Evolutionary conservation across 768 basidiomycete genomes (phyloP), one percentile per base, ranked within the genome.

Genomic region (Pisolithus tinctorius): DNA sequence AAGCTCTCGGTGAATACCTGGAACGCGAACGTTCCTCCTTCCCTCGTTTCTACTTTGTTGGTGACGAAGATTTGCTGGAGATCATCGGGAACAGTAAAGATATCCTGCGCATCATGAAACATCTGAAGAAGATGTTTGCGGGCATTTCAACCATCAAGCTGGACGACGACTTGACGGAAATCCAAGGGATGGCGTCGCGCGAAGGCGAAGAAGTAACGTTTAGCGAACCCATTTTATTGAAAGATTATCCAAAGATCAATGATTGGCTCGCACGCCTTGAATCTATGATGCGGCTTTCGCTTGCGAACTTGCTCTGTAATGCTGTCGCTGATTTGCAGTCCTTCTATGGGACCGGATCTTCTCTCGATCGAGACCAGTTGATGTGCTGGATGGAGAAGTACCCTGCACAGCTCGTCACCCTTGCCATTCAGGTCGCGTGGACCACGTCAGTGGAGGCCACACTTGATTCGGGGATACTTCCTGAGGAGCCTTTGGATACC

Each of bases 31-130:
- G 96, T 50, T 86, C 95, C 4, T 93, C 92, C 0, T 99, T 98
- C 82, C 96, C 96, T 62, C 89, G 96, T 7, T 99, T 98, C 75
- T 99, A 98, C 72, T 99, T 99, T 61, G 93, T 99, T 48, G 96
- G 96, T 61, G 95, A 99, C 69, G 96, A 99, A 65, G 96, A 99
- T 65, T 71, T 99, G 54, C 78, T 99, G 55, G 96, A 99, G 69
- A 99, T 99, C 60, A 98, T 99, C 57, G 96, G 96, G 57, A 98
- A 98, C 74, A 96, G 93, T 79, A 99, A 97, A 69, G 94, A 98
- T 63, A 96, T 98, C 59, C 71, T 93, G 42, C 88, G 96, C 37
- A 90, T 98, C 69, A 93, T 96, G 90, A 99, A 98, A 61, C 96
- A 98, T 72, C 77, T 99, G 53, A 98, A 97, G 76, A 99, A 99